These are phyloP conservation scores for Trapa bicornis DNA, from an alignment of 345 rosid species.

Conservation along the genomic window DNA sequence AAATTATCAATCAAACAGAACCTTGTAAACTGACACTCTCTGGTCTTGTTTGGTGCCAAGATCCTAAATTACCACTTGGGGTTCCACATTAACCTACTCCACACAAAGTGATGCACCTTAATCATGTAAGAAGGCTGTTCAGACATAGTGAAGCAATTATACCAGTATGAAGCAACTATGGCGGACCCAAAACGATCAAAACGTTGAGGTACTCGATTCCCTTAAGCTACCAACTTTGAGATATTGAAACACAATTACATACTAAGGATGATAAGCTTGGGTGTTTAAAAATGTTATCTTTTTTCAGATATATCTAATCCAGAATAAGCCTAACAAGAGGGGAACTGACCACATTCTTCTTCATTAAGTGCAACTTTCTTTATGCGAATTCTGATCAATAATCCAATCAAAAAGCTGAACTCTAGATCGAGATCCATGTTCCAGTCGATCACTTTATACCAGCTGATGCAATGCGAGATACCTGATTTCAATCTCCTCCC, in stretches of 20 bases:
- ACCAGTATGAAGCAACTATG: too few species aligned
- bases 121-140: not conserved
- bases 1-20: too few species aligned
- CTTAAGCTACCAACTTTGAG: not conserved
- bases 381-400: not conserved
- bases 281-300: too few species aligned
- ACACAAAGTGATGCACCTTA: not conserved
- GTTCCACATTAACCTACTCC: too few species aligned
- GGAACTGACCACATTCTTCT: too few species aligned
- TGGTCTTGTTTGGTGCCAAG: not conserved
- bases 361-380: not conserved
- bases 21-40: not conserved
- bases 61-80: too few species aligned
- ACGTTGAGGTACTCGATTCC: not conserved
- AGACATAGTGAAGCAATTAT: not conserved
- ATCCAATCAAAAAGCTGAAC: not conserved
- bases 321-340: too few species aligned
- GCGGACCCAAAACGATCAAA: not conserved
- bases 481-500: not conserved
- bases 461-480: not conserved
- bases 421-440: not conserved
- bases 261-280: too few species aligned
- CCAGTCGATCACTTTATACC: not conserved
- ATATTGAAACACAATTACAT: not conserved
- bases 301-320: too few species aligned